Base-by-base conservation (phyloP, 441 rosid genomes). In the Populus hybrid region DNA sequence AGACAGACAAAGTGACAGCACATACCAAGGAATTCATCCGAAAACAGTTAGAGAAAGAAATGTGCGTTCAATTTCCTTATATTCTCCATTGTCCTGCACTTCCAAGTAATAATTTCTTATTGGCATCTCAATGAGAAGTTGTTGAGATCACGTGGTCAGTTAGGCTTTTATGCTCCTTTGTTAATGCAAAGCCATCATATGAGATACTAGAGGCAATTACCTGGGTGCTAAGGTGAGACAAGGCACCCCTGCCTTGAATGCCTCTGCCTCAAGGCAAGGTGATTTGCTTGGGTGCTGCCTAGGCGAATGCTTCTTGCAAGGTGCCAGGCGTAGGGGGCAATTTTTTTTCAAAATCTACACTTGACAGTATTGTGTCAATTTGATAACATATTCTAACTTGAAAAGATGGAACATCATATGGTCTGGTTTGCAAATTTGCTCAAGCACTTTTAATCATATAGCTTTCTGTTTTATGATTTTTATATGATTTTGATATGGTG, bases 11-110 rank as follows among this genome's bases (percentile, higher is more conserved):
- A 89, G 91, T 95, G 83, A 90, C 98, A 1, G 97, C 99, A 35
- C 98, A 95, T 81, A 87, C 91, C 74, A 91, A 91, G 86, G 99
- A 94, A 69, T 94, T 94, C 82, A 90, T 95, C 83, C 86, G 90
- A 65, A 95, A 94, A 82, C 99, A 95, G 79, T 40, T 95, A 80
- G 98, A 95, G 90, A 95, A 94, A 88, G 98, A 95, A 88, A 91
- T 95, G 97, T 95, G 89, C 70, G 88, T 57, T 74, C 12, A 53
- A 53, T 70, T 82, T 71, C 5, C 70, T 14, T 50, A 16, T 50
- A 14, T 50, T 50, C 57, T 64, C 79, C 82, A 35, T 50, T 50
- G 0, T 50, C 57, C 7, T 50, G 57, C 19, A 50, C 7, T 50
- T 26, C 57, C 2, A 2, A 50, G 5, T 50, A 50, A 50, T 50